Conservation (phyloP, 305 asterid genomes). For the Nicotiana rustica region DNA sequence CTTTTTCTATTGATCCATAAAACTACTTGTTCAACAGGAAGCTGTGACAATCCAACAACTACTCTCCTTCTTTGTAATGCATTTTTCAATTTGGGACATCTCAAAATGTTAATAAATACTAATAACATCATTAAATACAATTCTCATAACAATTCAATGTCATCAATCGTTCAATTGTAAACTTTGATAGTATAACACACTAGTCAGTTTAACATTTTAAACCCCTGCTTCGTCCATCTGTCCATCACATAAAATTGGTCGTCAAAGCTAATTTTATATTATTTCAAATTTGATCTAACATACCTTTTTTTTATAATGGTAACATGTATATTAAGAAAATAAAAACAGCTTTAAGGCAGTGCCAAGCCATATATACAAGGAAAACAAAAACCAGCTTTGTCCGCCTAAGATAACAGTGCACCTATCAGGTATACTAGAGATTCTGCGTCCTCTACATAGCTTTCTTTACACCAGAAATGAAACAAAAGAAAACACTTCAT, state of each 20-base stretch:
- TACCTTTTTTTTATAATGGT: no score
- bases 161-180: not conserved
- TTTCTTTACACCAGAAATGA: no score
- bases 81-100: not conserved
- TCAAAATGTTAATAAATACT: not conserved
- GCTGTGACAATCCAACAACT: constrained; percentile 10
- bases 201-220: constrained; percentile 14
- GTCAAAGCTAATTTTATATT: not conserved
- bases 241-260: not conserved
- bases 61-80: not conserved
- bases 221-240: not conserved
- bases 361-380: no score
- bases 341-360: no score
- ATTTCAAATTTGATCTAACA: constrained; percentile 23
- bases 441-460: no score
- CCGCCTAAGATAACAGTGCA: no score
- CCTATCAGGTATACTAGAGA: no score
- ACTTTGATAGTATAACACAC: constrained; percentile 11
- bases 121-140: not conserved
- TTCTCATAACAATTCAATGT: not conserved
- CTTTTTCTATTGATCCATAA: constrained; percentile 11
- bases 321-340: no score
- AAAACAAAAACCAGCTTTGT: no score
- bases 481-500: no score
- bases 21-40: constrained; percentile 5